These are phyloP conservation scores for Rhododendron molle DNA, from an alignment of 148 eudicot genomes.

Conservation along the genomic window DNA sequence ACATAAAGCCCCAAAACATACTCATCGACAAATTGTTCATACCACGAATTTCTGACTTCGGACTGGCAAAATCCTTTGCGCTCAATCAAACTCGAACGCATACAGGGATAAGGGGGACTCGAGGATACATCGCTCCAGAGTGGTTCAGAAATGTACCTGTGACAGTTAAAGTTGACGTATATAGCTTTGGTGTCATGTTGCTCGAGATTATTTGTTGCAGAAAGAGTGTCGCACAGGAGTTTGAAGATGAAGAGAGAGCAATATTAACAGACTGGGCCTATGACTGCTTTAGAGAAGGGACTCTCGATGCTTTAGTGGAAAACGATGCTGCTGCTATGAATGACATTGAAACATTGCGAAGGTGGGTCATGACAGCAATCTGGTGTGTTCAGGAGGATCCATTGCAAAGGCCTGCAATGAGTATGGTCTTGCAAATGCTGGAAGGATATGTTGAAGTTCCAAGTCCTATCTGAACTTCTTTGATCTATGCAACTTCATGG, in stretches of 20 bases:
- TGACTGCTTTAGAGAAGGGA: slow-evolving; percentile 5
- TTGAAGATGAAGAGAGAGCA: slow-evolving; percentile 2
- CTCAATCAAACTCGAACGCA: slow-evolving; percentile 1
- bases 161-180: slow-evolving; percentile 16
- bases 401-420: slow-evolving; percentile 8
- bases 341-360: neutral
- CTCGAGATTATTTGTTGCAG: slow-evolving; percentile 18
- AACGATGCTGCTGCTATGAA: neutral
- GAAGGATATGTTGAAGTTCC: slow-evolving; percentile 13
- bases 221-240: slow-evolving; percentile 1
- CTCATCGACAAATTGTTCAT: neutral
- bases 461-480: neutral
- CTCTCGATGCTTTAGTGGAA: neutral
- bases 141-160: slow-evolving; percentile 16
- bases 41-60: slow-evolving; percentile 16
- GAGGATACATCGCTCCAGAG: slow-evolving; percentile 19
- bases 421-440: slow-evolving; percentile 5
- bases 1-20: slow-evolving; percentile 16
- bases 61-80: slow-evolving; percentile 13
- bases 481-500: neutral
- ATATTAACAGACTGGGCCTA: slow-evolving; percentile 15
- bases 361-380: slow-evolving; percentile 4
- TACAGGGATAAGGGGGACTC: slow-evolving; percentile 20
- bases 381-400: slow-evolving; percentile 6
- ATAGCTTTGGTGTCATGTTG: slow-evolving; percentile 14